Conservation (phyloP, 306 rosid species). For the Astragalus glycyphyllos region DNA sequence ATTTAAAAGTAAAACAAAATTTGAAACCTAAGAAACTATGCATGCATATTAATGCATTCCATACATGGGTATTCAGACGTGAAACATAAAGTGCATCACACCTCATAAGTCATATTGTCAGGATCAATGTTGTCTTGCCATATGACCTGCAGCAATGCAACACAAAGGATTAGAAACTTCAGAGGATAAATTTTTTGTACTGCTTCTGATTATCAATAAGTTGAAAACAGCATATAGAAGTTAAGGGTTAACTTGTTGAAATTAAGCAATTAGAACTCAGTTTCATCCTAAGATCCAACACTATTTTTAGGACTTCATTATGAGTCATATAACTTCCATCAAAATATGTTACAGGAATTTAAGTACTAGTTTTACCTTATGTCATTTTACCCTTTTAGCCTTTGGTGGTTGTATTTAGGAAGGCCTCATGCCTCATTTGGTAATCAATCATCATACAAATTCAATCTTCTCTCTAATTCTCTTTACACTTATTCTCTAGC, state of each 20-base stretch:
- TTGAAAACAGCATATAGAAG: constrained; percentile 6
- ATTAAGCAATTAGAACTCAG: constrained; percentile 25
- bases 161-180: constrained; percentile 26
- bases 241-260: constrained; percentile 1
- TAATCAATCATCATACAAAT: too few species aligned
- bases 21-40: constrained; percentile 10
- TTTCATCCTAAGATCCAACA: constrained; percentile 1
- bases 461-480: too few species aligned
- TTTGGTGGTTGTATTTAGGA: too few species aligned
- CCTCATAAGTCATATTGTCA: constrained; percentile 96
- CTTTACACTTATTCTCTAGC: too few species aligned
- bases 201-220: constrained; percentile 21
- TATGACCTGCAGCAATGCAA: constrained; percentile 57
- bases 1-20: neutral
- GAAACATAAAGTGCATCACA: constrained; percentile 40
- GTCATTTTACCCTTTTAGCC: too few species aligned
- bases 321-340: constrained; percentile 13
- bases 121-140: constrained; percentile 91
- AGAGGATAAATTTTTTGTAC: constrained; percentile 12
- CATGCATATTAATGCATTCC: constrained; percentile 12
- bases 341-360: neutral
- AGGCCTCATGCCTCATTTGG: too few species aligned
- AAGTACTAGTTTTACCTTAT: too few species aligned
- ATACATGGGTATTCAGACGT: constrained; percentile 22
- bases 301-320: neutral